Percentiles rank a stretch among this genome's conserved stretches.
Conservation (phyloP, 139 green algal species). For the Volvox africanus region DNA sequence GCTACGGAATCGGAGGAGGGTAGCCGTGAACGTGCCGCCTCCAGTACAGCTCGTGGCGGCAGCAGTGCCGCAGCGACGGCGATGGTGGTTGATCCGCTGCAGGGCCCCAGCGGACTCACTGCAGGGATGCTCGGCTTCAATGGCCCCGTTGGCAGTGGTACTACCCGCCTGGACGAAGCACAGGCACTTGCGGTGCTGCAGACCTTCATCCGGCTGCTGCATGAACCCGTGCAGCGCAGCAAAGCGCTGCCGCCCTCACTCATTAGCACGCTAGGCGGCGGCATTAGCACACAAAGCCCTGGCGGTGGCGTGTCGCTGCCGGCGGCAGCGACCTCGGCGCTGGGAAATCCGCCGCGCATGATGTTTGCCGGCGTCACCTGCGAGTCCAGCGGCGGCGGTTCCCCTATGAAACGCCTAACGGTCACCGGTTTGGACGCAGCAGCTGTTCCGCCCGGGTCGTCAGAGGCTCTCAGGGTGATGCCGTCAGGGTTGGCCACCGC, state of each 20-base stretch:
- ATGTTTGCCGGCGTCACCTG: background rate
- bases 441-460: too few relatives aligned
- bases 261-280: background rate
- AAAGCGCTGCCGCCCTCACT: background rate
- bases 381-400: background rate
- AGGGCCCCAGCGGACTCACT: constrained; percentile 1
- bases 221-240: background rate
- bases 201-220: constrained; percentile 30
- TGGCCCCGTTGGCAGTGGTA: background rate
- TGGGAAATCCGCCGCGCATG: background rate
- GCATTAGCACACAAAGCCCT: background rate
- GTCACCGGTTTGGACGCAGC: too few relatives aligned
- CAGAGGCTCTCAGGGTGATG: too few relatives aligned
- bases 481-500: too few relatives aligned
- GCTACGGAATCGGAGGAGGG: background rate
- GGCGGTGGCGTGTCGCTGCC: background rate
- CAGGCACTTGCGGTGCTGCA: constrained; percentile 35
- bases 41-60: background rate
- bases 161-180: background rate
- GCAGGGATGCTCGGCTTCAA: background rate
- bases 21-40: background rate
- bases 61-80: background rate
- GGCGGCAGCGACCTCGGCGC: background rate
- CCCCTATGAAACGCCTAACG: background rate
- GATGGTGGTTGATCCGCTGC: background rate